Percentiles rank a stretch among this genome's conserved stretches.
phyloP scores from a whole-genome alignment of 768 basidiomycete genomes.

The Suillus discolor region DNA sequence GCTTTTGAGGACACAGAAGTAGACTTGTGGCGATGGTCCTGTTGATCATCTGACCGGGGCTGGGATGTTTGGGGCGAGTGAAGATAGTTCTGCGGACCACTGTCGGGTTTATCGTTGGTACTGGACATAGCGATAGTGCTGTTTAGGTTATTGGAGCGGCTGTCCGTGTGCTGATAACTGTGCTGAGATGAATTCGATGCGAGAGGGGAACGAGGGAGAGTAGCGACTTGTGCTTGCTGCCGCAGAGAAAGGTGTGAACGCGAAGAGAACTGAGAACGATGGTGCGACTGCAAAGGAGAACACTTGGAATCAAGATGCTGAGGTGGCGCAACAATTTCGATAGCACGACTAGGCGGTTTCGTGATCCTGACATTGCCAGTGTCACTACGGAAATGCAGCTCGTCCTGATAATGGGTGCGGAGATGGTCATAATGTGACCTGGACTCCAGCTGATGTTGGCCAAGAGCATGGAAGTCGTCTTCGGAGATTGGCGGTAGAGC shows the following conservation, averaged over 20 bases:
- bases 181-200: slow-evolving; percentile 11
- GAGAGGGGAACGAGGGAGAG: slow-evolving; percentile 12
- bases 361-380: slow-evolving; percentile 12
- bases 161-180: slow-evolving; percentile 22
- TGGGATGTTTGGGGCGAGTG: slow-evolving; percentile 25
- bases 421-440: slow-evolving; percentile 7
- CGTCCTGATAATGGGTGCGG: slow-evolving; percentile 9
- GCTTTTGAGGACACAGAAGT: slow-evolving; percentile 14
- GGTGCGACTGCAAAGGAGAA: slow-evolving; percentile 2
- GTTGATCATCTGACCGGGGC: background rate
- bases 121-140: slow-evolving; percentile 23
- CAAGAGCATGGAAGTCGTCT: slow-evolving; percentile 37
- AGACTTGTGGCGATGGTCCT: slow-evolving; percentile 13
- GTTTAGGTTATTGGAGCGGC: slow-evolving; percentile 25
- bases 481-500: slow-evolving; percentile 33
- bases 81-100: slow-evolving; percentile 22
- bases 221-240: slow-evolving; percentile 7
- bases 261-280: slow-evolving; percentile 6
- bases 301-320: slow-evolving; percentile 11
- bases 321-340: slow-evolving; percentile 31
- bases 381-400: slow-evolving; percentile 1
- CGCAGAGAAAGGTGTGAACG: slow-evolving; percentile 2
- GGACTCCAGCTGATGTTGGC: slow-evolving; percentile 14
- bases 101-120: slow-evolving; percentile 14
- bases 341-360: slow-evolving; percentile 31